Evolutionary conservation across 306 rosid genomes (phyloP).

Genomic region (Quercus variabilis): DNA sequence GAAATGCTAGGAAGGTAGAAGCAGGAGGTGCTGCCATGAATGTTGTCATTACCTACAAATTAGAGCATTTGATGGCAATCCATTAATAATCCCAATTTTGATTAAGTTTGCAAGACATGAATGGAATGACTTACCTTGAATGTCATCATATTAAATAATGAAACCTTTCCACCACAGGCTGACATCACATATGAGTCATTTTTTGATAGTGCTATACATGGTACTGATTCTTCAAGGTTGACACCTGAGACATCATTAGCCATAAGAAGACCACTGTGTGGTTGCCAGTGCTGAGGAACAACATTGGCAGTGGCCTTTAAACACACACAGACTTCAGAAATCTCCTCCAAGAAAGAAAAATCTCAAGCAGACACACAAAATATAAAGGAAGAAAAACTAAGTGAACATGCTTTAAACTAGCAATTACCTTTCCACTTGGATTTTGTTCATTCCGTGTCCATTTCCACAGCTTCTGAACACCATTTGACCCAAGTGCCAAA

Average conservation of each 20-base stretch:
- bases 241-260: slow-evolving; percentile 74
- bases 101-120: slow-evolving; percentile 1
- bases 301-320: slow-evolving; percentile 81
- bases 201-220: slow-evolving; percentile 85
- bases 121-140: slow-evolving; percentile 48
- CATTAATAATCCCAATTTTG: slow-evolving; percentile 13
- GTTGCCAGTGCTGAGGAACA: slow-evolving; percentile 87
- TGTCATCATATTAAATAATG: slow-evolving; percentile 79
- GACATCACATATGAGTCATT: slow-evolving; percentile 87
- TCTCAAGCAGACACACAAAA: slow-evolving; percentile 9
- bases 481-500: slow-evolving; percentile 89
- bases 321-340: slow-evolving; percentile 33
- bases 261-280: slow-evolving; percentile 85
- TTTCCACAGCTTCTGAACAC: slow-evolving; percentile 85
- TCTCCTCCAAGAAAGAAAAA: slow-evolving; percentile 14
- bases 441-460: slow-evolving; percentile 76
- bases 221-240: slow-evolving; percentile 82
- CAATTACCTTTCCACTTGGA: slow-evolving; percentile 66
- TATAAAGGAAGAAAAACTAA: not conserved
- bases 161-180: slow-evolving; percentile 85
- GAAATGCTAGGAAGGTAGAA: slow-evolving; percentile 75
- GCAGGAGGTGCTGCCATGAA: slow-evolving; percentile 80
- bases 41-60: slow-evolving; percentile 79
- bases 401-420: not conserved
- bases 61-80: slow-evolving; percentile 19